Conservation (phyloP, 805 yeast species). For the Teunomyces atbi region DNA sequence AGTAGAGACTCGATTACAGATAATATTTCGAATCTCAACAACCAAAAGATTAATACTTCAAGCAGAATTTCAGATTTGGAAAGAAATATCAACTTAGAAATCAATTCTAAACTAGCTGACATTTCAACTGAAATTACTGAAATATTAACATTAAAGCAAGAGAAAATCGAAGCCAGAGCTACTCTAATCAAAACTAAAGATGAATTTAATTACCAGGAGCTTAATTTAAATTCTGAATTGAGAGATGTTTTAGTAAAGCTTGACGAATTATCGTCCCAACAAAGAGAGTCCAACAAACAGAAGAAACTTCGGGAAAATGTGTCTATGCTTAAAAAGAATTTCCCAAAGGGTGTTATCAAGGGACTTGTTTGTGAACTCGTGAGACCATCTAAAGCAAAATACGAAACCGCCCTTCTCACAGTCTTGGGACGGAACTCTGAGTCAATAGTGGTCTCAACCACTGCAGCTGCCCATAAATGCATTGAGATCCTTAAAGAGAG, state of each 20-base stretch:
- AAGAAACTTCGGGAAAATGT: constrained; percentile 71
- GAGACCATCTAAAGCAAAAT: constrained; percentile 70
- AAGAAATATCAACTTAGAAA: constrained; percentile 32
- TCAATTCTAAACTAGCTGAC: constrained; percentile 29
- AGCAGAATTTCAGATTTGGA: constrained; percentile 42
- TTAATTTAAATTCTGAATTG: constrained; percentile 61
- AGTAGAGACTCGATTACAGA: constrained; percentile 44
- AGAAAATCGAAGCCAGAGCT: constrained; percentile 24
- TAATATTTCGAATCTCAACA: constrained; percentile 20
- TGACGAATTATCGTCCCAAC: constrained; percentile 72
- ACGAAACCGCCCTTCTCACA: constrained; percentile 71
- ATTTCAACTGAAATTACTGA: constrained; percentile 31
- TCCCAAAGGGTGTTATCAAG: constrained; percentile 68
- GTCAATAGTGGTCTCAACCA: constrained; percentile 76
- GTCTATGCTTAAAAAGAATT: constrained; percentile 61
- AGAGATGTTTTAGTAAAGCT: constrained; percentile 58
- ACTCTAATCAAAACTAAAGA: constrained; percentile 36
- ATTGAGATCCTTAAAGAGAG: constrained; percentile 80
- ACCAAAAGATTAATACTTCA: constrained; percentile 35
- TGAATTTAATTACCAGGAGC: constrained; percentile 45
- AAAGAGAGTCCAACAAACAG: constrained; percentile 73
- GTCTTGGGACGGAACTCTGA: constrained; percentile 78
- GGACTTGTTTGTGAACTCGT: constrained; percentile 82
- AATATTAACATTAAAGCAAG: constrained; percentile 25
- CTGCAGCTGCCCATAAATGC: constrained; percentile 68